Percentiles rank a stretch among this genome's conserved stretches.
Evolutionary conservation across 2,329 filamentous ascomycete species (phyloP).

Genomic region (Phyllosticta citribraziliensis): DNA sequence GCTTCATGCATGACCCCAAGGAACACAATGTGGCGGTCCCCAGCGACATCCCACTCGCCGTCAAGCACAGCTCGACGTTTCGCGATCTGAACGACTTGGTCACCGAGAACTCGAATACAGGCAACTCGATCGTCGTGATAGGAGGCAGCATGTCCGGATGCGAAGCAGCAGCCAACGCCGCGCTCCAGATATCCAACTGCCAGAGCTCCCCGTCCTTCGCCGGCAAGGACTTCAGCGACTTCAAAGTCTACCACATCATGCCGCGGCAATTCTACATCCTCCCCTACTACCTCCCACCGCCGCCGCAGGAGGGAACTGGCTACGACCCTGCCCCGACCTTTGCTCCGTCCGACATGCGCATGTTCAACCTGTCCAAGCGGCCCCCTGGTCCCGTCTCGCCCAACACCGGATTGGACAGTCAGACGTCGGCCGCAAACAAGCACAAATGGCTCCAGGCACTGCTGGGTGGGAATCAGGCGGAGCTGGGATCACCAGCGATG

Average conservation of each 20-base stretch:
- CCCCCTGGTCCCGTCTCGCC: conserved; percentile 49
- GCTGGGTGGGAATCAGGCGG: conserved; percentile 37
- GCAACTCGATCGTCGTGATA: conserved; percentile 51
- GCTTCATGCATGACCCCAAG: conserved; percentile 61
- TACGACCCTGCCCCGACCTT: conserved; percentile 46
- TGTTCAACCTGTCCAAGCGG: conserved; percentile 59
- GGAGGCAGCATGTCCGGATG: conserved; percentile 78
- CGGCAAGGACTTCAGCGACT: conserved; percentile 19
- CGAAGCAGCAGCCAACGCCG: conserved; percentile 65
- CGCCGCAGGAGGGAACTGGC: conserved; percentile 14
- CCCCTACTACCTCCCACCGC: conserved; percentile 40
- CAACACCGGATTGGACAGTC: conserved; percentile 53
- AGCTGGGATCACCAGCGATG: conserved; percentile 28
- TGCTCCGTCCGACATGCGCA: conserved; percentile 60
- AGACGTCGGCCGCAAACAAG: conserved; percentile 45
- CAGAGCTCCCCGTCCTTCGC: conserved; percentile 38
- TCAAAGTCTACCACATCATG: conserved; percentile 57
- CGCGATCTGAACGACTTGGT: conserved; percentile 39
- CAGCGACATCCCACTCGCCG: conserved; percentile 16
- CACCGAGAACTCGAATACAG: conserved; percentile 32
- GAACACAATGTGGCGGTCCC: neutral
- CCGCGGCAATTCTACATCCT: conserved; percentile 65
- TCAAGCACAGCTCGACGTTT: conserved; percentile 56
- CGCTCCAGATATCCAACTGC: conserved; percentile 58
- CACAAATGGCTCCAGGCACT: conserved; percentile 40